These are phyloP conservation scores for Phytophthora pluvialis DNA, from an alignment of 352 stramenopile genomes.

Conservation along the genomic window DNA sequence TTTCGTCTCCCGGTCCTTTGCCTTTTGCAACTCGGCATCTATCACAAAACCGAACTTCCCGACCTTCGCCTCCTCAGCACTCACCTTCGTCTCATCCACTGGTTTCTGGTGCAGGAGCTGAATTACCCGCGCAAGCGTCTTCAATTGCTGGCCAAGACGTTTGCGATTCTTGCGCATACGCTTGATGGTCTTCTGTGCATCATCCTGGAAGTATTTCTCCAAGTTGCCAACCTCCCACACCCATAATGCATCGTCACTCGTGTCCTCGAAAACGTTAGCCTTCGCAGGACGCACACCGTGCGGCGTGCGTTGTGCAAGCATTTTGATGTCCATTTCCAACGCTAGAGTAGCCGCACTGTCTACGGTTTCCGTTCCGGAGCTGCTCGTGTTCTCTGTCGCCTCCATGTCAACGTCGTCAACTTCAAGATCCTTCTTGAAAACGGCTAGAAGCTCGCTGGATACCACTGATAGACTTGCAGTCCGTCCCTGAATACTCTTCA, in stretches of 20 bases:
- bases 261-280: slow-evolving; percentile 86
- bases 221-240: slow-evolving; percentile 84
- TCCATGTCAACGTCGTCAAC: slow-evolving; percentile 15
- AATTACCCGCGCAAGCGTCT: slow-evolving; percentile 68
- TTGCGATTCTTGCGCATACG: slow-evolving; percentile 84
- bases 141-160: slow-evolving; percentile 73
- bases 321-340: slow-evolving; percentile 90
- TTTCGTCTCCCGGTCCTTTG: slow-evolving; percentile 58
- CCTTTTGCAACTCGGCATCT: slow-evolving; percentile 69
- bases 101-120: slow-evolving; percentile 69
- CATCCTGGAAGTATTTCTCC: slow-evolving; percentile 73
- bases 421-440: slow-evolving; percentile 35
- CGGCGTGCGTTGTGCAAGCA: slow-evolving; percentile 76
- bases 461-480: slow-evolving; percentile 48
- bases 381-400: slow-evolving; percentile 5
- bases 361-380: slow-evolving; percentile 10
- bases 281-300: slow-evolving; percentile 74
- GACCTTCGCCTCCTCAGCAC: slow-evolving; percentile 81
- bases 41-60: slow-evolving; percentile 74
- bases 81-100: slow-evolving; percentile 83
- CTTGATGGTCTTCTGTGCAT: slow-evolving; percentile 78
- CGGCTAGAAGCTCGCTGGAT: slow-evolving; percentile 38
- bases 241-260: slow-evolving; percentile 74
- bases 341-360: slow-evolving; percentile 33
- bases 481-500: slow-evolving; percentile 53